A percentile compares a stretch with the other conserved stretches of the same genome.
Evolutionary conservation across 345 rosid genomes (phyloP).

Genomic region (Rhizophora apiculata): DNA sequence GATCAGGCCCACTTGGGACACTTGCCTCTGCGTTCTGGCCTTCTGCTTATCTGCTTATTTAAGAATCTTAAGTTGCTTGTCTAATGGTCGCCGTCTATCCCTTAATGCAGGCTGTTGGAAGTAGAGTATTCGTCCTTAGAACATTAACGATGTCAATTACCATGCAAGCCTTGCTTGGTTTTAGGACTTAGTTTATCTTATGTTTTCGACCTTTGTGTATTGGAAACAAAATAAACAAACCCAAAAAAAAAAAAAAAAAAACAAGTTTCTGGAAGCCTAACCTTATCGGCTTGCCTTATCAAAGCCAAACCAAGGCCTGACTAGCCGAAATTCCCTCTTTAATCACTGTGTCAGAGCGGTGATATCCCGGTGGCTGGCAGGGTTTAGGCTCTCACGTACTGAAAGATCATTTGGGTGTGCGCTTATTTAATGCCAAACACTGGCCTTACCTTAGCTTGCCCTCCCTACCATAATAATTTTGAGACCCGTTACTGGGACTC

Average conservation of each 20-base stretch:
- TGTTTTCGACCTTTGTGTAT: neutral
- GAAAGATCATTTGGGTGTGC: conserved; percentile 1
- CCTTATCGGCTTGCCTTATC: conserved; percentile 2
- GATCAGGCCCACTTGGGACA: conserved; percentile 19
- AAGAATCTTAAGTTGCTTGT: neutral
- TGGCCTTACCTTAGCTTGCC: neutral
- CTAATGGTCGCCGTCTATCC: no score
- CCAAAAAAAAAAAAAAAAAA: no score
- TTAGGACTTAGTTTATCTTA: no score
- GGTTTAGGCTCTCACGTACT: conserved; percentile 8
- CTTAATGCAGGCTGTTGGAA: no score
- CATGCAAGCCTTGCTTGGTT: neutral
- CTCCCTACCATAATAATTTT: neutral
- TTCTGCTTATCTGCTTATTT: neutral
- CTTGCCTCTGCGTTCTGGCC: neutral
- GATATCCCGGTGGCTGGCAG: neutral
- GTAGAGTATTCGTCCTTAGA: no score
- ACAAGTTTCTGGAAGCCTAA: no score
- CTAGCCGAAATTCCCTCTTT: neutral
- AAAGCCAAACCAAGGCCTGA: neutral
- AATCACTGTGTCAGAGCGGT: neutral
- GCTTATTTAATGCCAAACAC: neutral
- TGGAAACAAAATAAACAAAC: no score
- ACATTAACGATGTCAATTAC: no score
- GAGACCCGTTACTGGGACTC: no score